Percentiles rank a stretch among this genome's conserved stretches.
phyloP scores from a whole-genome alignment of 2,329 filamentous ascomycete species.

The Colletotrichum sp. region DNA sequence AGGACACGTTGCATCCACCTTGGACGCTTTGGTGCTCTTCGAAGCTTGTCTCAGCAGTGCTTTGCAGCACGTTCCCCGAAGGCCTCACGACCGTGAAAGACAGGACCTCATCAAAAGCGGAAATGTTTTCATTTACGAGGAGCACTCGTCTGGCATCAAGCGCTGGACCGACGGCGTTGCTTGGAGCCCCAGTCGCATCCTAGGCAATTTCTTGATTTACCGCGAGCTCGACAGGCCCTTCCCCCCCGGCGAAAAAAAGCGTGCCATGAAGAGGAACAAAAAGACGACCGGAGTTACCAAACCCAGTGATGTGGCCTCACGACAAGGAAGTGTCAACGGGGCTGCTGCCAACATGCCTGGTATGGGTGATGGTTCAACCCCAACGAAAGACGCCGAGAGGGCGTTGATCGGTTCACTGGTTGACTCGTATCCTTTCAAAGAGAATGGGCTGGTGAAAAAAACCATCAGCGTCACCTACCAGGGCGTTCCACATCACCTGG shows the following conservation, averaged over 20 bases:
- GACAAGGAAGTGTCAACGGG: slow-evolving; percentile 17
- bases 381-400: slow-evolving; percentile 17
- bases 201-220: slow-evolving; percentile 86
- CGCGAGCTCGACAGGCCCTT: slow-evolving; percentile 81
- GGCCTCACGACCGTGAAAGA: slow-evolving; percentile 87
- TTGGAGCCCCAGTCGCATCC: slow-evolving; percentile 88
- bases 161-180: slow-evolving; percentile 91
- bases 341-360: background rate
- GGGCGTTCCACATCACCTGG: slow-evolving; percentile 81
- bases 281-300: slow-evolving; percentile 40
- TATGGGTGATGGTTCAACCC: slow-evolving; percentile 12
- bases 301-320: slow-evolving; percentile 26
- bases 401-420: slow-evolving; percentile 66
- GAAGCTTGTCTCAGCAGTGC: slow-evolving; percentile 77
- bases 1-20: slow-evolving; percentile 72
- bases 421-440: slow-evolving; percentile 90
- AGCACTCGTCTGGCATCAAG: slow-evolving; percentile 89
- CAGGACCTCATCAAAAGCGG: slow-evolving; percentile 80
- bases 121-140: slow-evolving; percentile 90
- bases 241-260: slow-evolving; percentile 83
- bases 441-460: slow-evolving; percentile 86
- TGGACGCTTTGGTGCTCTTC: slow-evolving; percentile 81
- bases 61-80: slow-evolving; percentile 77
- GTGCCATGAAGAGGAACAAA: slow-evolving; percentile 75
- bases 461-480: slow-evolving; percentile 82